Percentiles rank a stretch among this genome's conserved stretches.
These are phyloP conservation scores for Pichia sp. DNA, from an alignment of 1,139 yeast genomes.

Conservation along the genomic window DNA sequence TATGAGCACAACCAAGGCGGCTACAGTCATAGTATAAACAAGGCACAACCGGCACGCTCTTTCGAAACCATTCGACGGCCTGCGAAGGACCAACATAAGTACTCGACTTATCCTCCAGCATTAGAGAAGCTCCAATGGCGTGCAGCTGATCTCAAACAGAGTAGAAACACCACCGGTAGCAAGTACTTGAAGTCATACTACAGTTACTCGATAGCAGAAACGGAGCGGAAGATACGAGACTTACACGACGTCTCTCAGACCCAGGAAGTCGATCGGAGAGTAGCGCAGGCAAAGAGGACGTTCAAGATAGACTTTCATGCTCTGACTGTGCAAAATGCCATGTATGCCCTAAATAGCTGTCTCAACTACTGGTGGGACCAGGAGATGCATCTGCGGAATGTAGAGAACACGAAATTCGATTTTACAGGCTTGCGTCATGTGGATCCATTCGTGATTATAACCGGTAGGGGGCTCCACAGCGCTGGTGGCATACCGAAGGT, in stretches of 20 bases:
- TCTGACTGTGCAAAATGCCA: conserved; percentile 42
- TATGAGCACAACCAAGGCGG: background rate
- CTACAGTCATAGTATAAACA: background rate
- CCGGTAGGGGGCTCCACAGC: conserved; percentile 66
- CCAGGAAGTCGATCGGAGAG: conserved; percentile 11
- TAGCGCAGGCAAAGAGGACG: conserved; percentile 15
- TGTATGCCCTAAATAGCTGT: conserved; percentile 33
- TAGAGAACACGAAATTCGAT: conserved; percentile 36
- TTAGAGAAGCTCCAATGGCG: conserved; percentile 1
- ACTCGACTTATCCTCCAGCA: background rate
- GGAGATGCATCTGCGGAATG: conserved; percentile 41
- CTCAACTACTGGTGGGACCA: conserved; percentile 52
- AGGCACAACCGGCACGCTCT: background rate
- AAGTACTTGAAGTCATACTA: conserved; percentile 10
- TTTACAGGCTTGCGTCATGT: conserved; percentile 35
- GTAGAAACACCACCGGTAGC: conserved; percentile 4
- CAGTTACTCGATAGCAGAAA: conserved; percentile 2
- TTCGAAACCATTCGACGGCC: background rate
- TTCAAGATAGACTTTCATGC: conserved; percentile 51
- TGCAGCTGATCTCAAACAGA: conserved; percentile 1
- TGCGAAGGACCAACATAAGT: background rate
- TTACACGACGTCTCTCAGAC: background rate
- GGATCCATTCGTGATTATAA: conserved; percentile 40
- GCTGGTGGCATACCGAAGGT: conserved; percentile 46
- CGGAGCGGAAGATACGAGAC: conserved; percentile 3